Evolutionary conservation across 148 eudicot genomes (phyloP).

Genomic region (Vaccinium vitisidaea): DNA sequence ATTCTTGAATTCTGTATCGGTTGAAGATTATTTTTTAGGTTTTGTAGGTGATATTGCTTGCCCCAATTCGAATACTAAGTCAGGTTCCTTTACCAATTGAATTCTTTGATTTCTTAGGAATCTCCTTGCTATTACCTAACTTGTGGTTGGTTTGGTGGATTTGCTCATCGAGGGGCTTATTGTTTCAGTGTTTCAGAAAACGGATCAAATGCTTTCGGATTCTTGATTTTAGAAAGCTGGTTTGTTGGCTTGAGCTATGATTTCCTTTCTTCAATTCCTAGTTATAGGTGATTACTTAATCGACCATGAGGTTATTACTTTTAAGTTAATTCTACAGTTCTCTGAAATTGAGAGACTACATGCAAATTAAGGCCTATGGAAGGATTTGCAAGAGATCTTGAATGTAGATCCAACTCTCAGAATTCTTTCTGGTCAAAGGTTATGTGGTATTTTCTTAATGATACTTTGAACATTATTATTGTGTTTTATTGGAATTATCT

Average conservation of each 20-base stretch:
- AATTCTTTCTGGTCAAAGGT: background rate
- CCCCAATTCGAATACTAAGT: background rate
- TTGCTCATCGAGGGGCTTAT: background rate
- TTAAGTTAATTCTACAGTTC: background rate
- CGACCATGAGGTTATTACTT: background rate
- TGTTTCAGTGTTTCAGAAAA: background rate
- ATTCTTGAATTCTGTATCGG: background rate
- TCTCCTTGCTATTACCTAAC: background rate
- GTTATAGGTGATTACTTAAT: background rate
- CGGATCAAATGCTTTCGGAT: background rate
- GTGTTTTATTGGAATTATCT: too few species aligned
- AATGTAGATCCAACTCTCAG: background rate
- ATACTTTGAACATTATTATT: background rate
- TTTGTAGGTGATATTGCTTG: background rate
- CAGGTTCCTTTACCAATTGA: background rate
- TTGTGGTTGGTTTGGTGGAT: background rate
- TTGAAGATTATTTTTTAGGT: background rate
- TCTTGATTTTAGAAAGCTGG: background rate
- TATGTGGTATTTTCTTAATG: background rate
- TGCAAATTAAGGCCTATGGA: too few species aligned
- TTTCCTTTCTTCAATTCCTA: background rate
- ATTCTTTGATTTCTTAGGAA: background rate
- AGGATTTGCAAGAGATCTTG: background rate
- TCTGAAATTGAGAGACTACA: background rate
- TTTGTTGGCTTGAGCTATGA: background rate